A percentile compares a stretch with the other conserved stretches of the same genome.
These are phyloP conservation scores for Cinnamomum chago DNA, from an alignment of 164 flowering plant species.

Conservation along the genomic window DNA sequence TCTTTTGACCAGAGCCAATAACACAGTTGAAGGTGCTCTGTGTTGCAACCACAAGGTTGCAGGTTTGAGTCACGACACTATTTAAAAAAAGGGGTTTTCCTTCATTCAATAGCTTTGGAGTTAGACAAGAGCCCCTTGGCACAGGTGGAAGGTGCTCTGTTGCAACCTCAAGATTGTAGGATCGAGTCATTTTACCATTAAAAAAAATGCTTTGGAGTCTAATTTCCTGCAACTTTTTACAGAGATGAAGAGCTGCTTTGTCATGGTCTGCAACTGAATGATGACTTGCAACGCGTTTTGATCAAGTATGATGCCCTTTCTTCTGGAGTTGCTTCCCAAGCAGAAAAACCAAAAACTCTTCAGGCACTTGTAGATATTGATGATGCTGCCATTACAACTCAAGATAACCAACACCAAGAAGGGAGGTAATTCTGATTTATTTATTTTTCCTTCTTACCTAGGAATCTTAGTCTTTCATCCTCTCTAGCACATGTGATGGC, in stretches of 20 bases:
- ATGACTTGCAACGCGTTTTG: constrained; percentile 85
- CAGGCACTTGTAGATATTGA: constrained; percentile 52
- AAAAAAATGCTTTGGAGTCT: neutral
- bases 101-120: neutral
- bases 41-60: neutral
- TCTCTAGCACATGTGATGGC: neutral
- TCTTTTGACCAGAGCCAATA: neutral
- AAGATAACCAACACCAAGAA: constrained; percentile 30
- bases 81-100: neutral
- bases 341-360: constrained; percentile 51
- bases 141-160: neutral
- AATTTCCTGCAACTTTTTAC: constrained; percentile 15
- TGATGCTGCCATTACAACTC: constrained; percentile 44
- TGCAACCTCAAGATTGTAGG: neutral
- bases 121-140: neutral
- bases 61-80: neutral
- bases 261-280: constrained; percentile 89
- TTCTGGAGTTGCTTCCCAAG: constrained; percentile 44
- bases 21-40: neutral
- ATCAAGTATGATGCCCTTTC: constrained; percentile 80
- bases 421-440: constrained; percentile 39
- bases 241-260: constrained; percentile 91
- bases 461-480: neutral
- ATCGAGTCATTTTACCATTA: neutral
- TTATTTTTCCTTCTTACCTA: neutral